Conservation (phyloP, 2,329 filamentous ascomycete genomes). For the Colletotrichum tropicale region DNA sequence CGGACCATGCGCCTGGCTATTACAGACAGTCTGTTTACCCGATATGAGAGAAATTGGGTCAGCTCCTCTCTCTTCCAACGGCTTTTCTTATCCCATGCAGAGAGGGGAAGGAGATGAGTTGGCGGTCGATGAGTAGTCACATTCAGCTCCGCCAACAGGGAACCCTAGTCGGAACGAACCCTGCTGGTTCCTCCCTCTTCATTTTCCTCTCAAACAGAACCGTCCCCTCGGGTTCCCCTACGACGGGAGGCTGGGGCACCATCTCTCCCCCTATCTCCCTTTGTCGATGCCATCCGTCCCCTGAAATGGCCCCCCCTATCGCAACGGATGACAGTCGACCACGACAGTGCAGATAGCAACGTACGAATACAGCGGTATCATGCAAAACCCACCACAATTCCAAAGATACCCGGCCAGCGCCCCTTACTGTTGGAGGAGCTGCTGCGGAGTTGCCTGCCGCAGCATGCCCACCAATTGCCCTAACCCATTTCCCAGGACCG, state of each 20-base stretch:
- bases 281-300: background rate
- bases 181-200: slow-evolving; percentile 17
- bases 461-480: background rate
- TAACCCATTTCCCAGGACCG: background rate
- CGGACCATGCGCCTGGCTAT: background rate
- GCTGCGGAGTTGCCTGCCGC: slow-evolving; percentile 6
- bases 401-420: background rate
- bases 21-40: slow-evolving; percentile 1
- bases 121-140: slow-evolving; percentile 17
- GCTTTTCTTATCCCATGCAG: background rate
- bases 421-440: background rate
- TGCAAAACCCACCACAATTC: background rate
- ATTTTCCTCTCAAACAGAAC: slow-evolving; percentile 13
- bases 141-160: slow-evolving; percentile 10
- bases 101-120: slow-evolving; percentile 17
- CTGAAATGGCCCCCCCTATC: background rate
- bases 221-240: slow-evolving; percentile 13
- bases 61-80: background rate
- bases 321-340: background rate
- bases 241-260: slow-evolving; percentile 12
- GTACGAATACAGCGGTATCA: background rate
- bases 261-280: background rate
- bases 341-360: background rate
- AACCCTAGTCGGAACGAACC: background rate
- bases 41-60: slow-evolving; percentile 6